phyloP scores from a whole-genome alignment of 306 rosid genomes.

The Glycine soja region DNA sequence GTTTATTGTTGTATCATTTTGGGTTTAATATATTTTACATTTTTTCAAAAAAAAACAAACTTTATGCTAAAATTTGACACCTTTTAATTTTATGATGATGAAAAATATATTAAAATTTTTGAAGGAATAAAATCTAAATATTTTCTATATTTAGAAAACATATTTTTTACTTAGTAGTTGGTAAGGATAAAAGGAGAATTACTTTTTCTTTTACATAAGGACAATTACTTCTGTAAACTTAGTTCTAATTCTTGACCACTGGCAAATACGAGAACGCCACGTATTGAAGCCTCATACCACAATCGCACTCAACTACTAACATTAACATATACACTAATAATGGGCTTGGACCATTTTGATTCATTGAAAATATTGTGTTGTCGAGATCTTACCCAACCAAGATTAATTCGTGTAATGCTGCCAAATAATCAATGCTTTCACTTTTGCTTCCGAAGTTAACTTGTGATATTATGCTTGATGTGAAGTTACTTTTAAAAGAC shows the following conservation, averaged over 20 bases:
- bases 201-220: too few species aligned
- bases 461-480: constrained; percentile 32
- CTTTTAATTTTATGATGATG: too few species aligned
- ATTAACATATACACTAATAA: neutral
- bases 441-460: constrained; percentile 22
- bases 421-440: constrained; percentile 26
- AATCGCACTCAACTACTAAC: neutral
- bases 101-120: too few species aligned
- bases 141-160: too few species aligned
- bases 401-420: neutral
- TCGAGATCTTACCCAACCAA: neutral
- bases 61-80: too few species aligned
- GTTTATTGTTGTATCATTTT: too few species aligned
- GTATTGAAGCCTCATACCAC: neutral
- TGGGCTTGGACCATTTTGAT: neutral
- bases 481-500: constrained; percentile 26
- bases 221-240: neutral
- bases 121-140: too few species aligned
- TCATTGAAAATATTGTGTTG: neutral
- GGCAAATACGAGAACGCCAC: neutral
- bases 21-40: too few species aligned
- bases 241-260: neutral
- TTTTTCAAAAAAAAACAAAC: too few species aligned
- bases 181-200: too few species aligned
- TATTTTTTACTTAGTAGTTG: neutral